A percentile compares a stretch with the other conserved stretches of the same genome.
Evolutionary conservation across 1,284 basidiomycete species (phyloP).

Genomic region (Porodaedalea pini): DNA sequence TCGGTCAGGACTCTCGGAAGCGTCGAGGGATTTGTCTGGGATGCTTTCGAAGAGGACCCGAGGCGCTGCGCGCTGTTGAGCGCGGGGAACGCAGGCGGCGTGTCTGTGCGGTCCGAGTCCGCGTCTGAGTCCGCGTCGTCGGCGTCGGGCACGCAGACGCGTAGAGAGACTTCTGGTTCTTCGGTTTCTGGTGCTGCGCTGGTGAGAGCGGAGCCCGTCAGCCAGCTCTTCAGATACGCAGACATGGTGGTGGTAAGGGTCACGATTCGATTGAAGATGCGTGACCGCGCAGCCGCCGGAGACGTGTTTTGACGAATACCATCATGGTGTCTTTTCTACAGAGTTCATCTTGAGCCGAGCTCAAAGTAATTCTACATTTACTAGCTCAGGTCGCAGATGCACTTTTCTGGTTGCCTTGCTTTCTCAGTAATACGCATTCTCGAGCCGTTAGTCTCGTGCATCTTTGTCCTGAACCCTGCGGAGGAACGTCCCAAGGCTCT

Average conservation of each 20-base stretch:
- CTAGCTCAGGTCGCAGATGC: no score
- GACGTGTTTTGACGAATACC: no score
- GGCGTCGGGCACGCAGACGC: slow-evolving; percentile 23
- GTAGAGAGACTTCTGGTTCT: slow-evolving; percentile 12
- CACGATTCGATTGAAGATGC: no score
- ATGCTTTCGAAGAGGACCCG: slow-evolving; percentile 13
- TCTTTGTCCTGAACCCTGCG: no score
- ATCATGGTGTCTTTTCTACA: no score
- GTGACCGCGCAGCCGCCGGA: no score
- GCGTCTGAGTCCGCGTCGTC: slow-evolving; percentile 51
- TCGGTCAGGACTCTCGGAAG: slow-evolving; percentile 50
- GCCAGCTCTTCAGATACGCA: slow-evolving; percentile 17
- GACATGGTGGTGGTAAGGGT: slow-evolving; percentile 7
- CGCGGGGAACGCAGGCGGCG: slow-evolving; percentile 81
- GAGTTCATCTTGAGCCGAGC: no score
- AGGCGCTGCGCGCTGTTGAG: slow-evolving; percentile 79
- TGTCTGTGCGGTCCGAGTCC: slow-evolving; percentile 44
- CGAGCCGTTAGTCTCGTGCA: no score
- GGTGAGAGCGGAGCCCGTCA: neutral
- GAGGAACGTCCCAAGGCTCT: no score
- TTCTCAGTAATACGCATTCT: no score
- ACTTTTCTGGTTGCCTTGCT: no score
- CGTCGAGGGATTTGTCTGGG: slow-evolving; percentile 24
- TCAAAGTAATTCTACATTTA: no score
- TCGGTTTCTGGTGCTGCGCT: neutral